These are phyloP conservation scores for Corymbia citriodora DNA, from an alignment of 441 rosid species.

Conservation along the genomic window DNA sequence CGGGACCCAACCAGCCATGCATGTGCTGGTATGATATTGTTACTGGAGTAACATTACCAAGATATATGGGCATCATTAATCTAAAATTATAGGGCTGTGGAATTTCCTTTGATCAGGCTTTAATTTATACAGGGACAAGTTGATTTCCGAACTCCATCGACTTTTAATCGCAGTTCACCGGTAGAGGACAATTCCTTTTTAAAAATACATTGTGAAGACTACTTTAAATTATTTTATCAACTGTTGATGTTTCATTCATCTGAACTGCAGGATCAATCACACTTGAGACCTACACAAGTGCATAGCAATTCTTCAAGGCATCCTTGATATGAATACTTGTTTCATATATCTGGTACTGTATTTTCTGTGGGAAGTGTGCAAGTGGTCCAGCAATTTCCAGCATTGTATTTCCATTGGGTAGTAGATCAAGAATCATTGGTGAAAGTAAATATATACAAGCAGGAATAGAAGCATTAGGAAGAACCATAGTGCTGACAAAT, in stretches of 20 bases:
- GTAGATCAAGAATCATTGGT: neutral
- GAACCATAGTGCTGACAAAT: neutral
- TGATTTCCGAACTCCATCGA: conserved; percentile 59
- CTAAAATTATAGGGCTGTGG: neutral
- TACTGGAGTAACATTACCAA: neutral
- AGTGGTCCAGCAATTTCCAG: neutral
- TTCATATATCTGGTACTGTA: neutral
- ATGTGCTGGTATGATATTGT: conserved; percentile 36
- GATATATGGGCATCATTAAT: neutral
- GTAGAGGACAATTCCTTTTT: conserved; percentile 21
- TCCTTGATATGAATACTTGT: conserved; percentile 8
- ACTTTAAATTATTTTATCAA: neutral
- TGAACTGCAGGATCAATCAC: conserved; percentile 45
- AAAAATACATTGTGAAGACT: neutral
- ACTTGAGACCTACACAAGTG: conserved; percentile 52
- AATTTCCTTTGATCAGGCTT: neutral
- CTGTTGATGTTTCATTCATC: neutral
- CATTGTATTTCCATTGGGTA: neutral
- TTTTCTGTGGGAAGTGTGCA: neutral
- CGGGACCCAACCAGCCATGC: conserved; percentile 37
- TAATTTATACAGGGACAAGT: conserved; percentile 42
- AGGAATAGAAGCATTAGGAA: neutral
- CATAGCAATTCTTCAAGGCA: conserved; percentile 56
- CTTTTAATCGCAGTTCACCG: conserved; percentile 60
- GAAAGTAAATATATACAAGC: neutral